Conservation (phyloP, 2,329 filamentous ascomycete genomes). For the Chalara sp. region DNA sequence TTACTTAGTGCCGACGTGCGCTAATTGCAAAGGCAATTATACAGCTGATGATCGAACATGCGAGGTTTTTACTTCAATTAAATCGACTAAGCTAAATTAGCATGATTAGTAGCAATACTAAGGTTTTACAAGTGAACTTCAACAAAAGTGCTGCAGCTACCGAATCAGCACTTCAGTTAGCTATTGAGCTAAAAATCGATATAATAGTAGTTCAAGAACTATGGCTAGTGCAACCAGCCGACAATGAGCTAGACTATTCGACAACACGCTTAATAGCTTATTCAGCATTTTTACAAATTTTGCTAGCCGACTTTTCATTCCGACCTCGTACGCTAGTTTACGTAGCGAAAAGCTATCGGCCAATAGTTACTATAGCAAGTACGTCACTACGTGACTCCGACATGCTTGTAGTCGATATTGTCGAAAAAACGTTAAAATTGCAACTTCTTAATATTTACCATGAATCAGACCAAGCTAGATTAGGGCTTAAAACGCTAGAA, state of each 20-base stretch:
- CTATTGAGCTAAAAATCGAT: neutral
- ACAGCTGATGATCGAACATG: neutral
- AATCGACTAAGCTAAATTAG: neutral
- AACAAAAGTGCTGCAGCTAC: neutral
- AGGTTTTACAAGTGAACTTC: neutral
- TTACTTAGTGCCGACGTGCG: neutral
- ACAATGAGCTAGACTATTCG: neutral
- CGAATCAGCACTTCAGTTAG: neutral
- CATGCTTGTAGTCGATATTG: neutral
- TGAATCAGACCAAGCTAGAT: neutral
- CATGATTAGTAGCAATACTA: neutral
- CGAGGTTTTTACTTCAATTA: neutral
- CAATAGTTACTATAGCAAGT: neutral
- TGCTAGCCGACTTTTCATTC: neutral
- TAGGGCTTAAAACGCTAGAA: neutral
- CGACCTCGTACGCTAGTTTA: neutral
- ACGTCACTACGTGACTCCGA: neutral
- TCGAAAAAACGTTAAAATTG: neutral
- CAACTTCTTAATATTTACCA: neutral
- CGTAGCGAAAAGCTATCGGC: neutral
- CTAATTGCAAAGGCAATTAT: neutral
- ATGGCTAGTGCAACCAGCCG: neutral
- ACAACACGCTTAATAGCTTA: neutral
- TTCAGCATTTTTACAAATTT: neutral
- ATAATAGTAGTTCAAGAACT: neutral